Base-by-base conservation (phyloP, 768 basidiomycete genomes). In the Hydnomerulius pinastri region DNA sequence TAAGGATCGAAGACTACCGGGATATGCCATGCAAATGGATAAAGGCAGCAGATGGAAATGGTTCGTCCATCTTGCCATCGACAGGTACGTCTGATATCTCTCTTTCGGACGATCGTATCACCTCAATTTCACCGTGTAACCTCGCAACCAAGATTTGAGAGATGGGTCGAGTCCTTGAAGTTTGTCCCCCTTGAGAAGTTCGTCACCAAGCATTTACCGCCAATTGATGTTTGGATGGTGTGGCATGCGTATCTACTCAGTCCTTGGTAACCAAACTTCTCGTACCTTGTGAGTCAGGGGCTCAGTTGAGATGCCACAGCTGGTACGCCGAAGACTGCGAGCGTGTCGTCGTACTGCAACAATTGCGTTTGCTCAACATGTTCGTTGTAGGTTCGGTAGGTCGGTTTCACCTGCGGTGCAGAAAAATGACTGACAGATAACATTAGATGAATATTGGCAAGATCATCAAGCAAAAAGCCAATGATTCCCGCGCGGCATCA, bases 161-260 rank as follows among this genome's bases (percentile, higher is more conserved):
- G 54, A 15, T 74, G 73, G 73, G 55, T 65, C 18, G 41, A 40
- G 20, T 63, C 57, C 4, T 39, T 69, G 45, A 48, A 58, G 33
- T 54, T 56, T 42, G 62, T 58, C 36, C 37, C 58, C 3, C 50
- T 69, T 9, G 66, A 62, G 43, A 56, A 53, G 29, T 69, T 69
- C 28, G 50, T 71, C 27, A 21, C 47, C 20, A 48, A 43, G 4
- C 55, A 69, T 10, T 37, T 70, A 13, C 73, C 73, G 0, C 73
- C 73, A 11, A 24, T 71, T 25, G 74, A 74, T 33, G 73, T 74
- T 20, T 68, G 69, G 63, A 72, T 74, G 72, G 69, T 74, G 17
- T 73, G 74, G 69, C 73, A 74, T 17, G 73, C 72, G 1, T 75
- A 76, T 57, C 17, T 71, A 41, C 69, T 74, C 18, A 71, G 59